Base-by-base conservation (phyloP, 352 stramenopile genomes). In the Globisporangium solare region DNA sequence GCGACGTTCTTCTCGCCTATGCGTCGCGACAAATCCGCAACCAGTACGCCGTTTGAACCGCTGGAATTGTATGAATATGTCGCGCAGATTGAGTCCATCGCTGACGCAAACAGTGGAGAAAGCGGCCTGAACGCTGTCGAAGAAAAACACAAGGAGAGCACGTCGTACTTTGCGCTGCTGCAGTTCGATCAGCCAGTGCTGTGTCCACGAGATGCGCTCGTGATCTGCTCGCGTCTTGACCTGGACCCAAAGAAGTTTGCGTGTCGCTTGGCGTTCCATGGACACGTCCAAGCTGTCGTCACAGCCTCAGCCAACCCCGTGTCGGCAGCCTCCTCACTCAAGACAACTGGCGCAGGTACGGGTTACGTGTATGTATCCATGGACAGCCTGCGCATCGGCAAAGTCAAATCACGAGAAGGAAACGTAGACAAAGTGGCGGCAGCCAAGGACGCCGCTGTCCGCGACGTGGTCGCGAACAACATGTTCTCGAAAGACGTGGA, bases 401-500 rank as follows among this genome's bases (percentile, higher is more conserved):
- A 77, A 54, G 51, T 91, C 12, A 94, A 90, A 41, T 70, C 74
- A 56, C 73, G 81, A 31, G 39, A 54, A 17, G 86, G 83, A 1
- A 54, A 79, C 15, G 72, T 94, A 1, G 83, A 94, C 56, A 90
- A 87, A 49, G 47, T 69, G 1, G 21, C 77, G 3, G 61, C 59
- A 11, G 53, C 42, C 3, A 56, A 61, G 21, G 22, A 17, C 5
- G 31, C 39, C 5, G 31, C 39, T 7, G 10, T 35, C 27, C 41
- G 17, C 1, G 70, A 80, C 43, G 69, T 90, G 10, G 76, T 93
- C 21, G 81, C 75, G 12, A 76, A 73, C 6, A 81, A 91, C 24
- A 79, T 95, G 74, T 90, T 93, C 42, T 68, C 70, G 2, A 95
- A 91, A 40, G 71, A 88, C 50, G 79, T 85, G 0, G 84, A 83